phyloP scores from a whole-genome alignment of 140 eudicot species.

The Stevia rebaudiana region DNA sequence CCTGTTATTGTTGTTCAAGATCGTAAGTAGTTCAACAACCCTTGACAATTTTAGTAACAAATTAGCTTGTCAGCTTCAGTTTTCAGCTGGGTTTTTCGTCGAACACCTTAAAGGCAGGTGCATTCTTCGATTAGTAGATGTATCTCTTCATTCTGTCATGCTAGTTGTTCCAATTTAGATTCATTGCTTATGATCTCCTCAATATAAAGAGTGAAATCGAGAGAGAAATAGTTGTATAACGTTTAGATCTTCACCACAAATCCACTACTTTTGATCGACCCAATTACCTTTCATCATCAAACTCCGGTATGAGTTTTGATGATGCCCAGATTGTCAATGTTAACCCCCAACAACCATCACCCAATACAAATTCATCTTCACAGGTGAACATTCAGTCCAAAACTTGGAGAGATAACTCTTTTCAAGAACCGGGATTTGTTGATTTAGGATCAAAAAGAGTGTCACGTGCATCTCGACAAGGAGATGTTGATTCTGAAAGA shows the following conservation, averaged over 20 bases:
- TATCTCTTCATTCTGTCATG: background rate
- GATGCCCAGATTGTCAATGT: slow-evolving; percentile 36
- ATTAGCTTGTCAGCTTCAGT: slow-evolving; percentile 1
- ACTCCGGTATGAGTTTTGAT: slow-evolving; percentile 40
- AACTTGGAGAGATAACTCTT: slow-evolving; percentile 39
- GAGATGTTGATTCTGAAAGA: slow-evolving; percentile 46
- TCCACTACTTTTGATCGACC: slow-evolving; percentile 40
- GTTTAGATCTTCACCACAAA: slow-evolving; percentile 49
- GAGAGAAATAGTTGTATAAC: slow-evolving; percentile 36
- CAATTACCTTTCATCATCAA: slow-evolving; percentile 15
- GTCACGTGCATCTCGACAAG: slow-evolving; percentile 52
- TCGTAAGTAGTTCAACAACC: slow-evolving; percentile 26
- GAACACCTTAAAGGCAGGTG: slow-evolving; percentile 9
- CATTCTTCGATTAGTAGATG: background rate
- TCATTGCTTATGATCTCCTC: slow-evolving; percentile 15
- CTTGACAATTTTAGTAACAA: background rate
- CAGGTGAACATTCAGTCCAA: slow-evolving; percentile 14
- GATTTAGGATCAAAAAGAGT: slow-evolving; percentile 49
- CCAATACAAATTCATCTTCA: slow-evolving; percentile 36
- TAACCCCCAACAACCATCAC: slow-evolving; percentile 21
- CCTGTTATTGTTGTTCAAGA: slow-evolving; percentile 12
- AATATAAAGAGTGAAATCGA: slow-evolving; percentile 1
- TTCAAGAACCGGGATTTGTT: slow-evolving; percentile 48
- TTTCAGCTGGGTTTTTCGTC: slow-evolving; percentile 20
- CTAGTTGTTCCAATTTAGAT: slow-evolving; percentile 3